A percentile compares a stretch with the other conserved stretches of the same genome.
Conservation (phyloP, 768 basidiomycete species). For the Kwoniella dejecticola region DNA sequence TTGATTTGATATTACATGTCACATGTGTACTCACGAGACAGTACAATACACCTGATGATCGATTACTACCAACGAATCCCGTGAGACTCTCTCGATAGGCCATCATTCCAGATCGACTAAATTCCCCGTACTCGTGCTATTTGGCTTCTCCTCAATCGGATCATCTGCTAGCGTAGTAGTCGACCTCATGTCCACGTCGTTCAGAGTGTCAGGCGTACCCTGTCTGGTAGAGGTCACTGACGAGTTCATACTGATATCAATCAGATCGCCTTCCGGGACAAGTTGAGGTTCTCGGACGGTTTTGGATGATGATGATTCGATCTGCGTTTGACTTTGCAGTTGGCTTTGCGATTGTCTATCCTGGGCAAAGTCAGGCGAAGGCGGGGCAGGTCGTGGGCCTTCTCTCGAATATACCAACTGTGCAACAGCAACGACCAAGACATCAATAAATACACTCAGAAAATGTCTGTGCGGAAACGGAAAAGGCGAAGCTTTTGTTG, state of each 20-base stretch:
- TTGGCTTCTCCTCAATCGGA: neutral
- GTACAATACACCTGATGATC: no score
- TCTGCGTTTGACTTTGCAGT: neutral
- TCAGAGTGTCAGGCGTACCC: neutral
- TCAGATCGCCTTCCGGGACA: neutral
- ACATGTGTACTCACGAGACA: no score
- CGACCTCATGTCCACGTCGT: constrained; percentile 4
- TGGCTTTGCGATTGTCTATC: neutral
- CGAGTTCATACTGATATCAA: constrained; percentile 7
- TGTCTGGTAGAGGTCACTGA: constrained; percentile 1
- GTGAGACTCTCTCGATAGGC: no score
- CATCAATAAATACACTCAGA: neutral
- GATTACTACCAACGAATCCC: no score
- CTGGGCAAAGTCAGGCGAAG: neutral
- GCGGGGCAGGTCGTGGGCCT: constrained; percentile 1
- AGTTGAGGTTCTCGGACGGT: neutral
- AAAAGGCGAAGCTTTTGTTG: no score
- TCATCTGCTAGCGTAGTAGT: neutral
- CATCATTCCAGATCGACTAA: neutral
- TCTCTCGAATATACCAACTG: constrained; percentile 13
- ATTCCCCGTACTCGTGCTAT: neutral
- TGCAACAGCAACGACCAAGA: no score
- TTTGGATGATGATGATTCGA: constrained; percentile 1
- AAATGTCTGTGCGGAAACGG: neutral
- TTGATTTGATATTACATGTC: no score